Conservation (phyloP, 306 rosid genomes). For the Senna tora region DNA sequence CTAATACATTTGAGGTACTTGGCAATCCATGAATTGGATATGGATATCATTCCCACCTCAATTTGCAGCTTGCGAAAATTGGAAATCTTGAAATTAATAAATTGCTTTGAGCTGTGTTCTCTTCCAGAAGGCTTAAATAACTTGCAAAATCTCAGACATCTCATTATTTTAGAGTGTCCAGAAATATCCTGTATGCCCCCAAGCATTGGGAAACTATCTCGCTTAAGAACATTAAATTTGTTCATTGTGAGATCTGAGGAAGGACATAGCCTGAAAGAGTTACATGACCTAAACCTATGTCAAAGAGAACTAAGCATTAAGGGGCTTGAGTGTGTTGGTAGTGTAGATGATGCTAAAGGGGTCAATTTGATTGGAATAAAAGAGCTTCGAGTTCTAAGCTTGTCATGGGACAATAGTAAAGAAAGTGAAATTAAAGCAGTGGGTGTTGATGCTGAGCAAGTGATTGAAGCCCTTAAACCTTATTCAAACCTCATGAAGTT, state of each 20-base stretch:
- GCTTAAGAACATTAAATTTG: not conserved
- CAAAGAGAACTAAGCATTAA: not conserved
- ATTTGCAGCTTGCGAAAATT: not conserved
- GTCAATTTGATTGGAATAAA: conserved; percentile 18
- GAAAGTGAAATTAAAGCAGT: no score
- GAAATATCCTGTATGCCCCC: not conserved
- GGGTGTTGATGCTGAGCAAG: not conserved
- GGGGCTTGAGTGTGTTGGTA: not conserved
- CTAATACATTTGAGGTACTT: conserved; percentile 8
- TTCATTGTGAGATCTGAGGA: not conserved
- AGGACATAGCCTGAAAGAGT: not conserved
- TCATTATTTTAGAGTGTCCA: not conserved
- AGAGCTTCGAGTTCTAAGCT: not conserved
- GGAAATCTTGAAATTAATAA: conserved; percentile 2
- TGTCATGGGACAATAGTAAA: not conserved
- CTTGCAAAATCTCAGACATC: conserved; percentile 21
- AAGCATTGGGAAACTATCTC: no score
- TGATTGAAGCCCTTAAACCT: conserved; percentile 4
- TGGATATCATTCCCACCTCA: not conserved
- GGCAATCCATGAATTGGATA: not conserved
- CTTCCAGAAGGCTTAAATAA: not conserved
- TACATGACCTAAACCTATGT: not conserved
- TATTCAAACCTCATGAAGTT: not conserved
- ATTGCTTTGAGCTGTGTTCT: not conserved
- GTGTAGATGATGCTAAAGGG: not conserved